These are phyloP conservation scores for Pyricularia pennisetigena DNA, from an alignment of 2,329 filamentous ascomycete species.

Conservation along the genomic window DNA sequence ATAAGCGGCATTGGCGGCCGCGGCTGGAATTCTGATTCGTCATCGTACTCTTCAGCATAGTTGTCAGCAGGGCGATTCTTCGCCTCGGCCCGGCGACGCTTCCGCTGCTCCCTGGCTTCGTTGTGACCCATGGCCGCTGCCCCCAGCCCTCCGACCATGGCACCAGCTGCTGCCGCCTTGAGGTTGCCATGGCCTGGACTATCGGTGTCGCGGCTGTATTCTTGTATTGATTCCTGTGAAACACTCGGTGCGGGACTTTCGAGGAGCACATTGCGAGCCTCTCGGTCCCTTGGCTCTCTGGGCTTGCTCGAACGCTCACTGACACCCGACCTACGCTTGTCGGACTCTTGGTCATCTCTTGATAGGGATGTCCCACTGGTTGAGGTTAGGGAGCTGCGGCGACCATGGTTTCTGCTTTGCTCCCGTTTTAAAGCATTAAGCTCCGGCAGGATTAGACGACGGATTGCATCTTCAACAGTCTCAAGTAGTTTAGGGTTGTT, in stretches of 20 bases:
- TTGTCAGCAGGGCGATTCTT: slow-evolving; percentile 35
- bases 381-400: slow-evolving; percentile 53
- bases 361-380: slow-evolving; percentile 46
- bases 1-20: slow-evolving; percentile 76
- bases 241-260: slow-evolving; percentile 37
- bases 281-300: slow-evolving; percentile 37
- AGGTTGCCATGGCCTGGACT: slow-evolving; percentile 16
- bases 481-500: slow-evolving; percentile 88
- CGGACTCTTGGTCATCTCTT: slow-evolving; percentile 45
- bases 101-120: slow-evolving; percentile 38
- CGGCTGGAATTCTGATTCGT: slow-evolving; percentile 36
- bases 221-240: slow-evolving; percentile 36
- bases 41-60: slow-evolving; percentile 40
- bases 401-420: slow-evolving; percentile 66
- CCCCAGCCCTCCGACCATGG: slow-evolving; percentile 26
- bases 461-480: slow-evolving; percentile 88
- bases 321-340: slow-evolving; percentile 50
- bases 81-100: slow-evolving; percentile 42
- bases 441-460: slow-evolving; percentile 81
- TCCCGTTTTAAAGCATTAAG: slow-evolving; percentile 86
- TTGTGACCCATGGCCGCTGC: slow-evolving; percentile 19
- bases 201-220: slow-evolving; percentile 25
- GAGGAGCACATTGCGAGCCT: slow-evolving; percentile 44
- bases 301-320: slow-evolving; percentile 36
- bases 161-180: slow-evolving; percentile 34